Percentiles rank a stretch among this genome's conserved stretches.
These are phyloP conservation scores for Protea cynaroides DNA, from an alignment of 164 flowering plant species.

Conservation along the genomic window DNA sequence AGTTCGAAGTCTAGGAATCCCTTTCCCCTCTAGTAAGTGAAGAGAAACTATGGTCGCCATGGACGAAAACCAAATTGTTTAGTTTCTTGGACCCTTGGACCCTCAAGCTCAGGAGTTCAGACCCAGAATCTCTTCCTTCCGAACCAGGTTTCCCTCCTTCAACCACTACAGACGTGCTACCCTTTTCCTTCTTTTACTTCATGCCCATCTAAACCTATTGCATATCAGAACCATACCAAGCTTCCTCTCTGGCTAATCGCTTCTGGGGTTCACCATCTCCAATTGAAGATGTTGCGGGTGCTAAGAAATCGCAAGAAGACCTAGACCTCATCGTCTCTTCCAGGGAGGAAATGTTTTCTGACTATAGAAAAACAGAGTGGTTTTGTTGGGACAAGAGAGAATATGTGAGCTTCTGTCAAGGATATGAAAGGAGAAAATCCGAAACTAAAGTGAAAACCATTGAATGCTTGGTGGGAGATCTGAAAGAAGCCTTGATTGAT, in stretches of 20 bases:
- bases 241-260: constrained; percentile 41
- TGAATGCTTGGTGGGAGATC: no score
- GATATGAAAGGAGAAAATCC: no score
- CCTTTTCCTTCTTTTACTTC: constrained; percentile 19
- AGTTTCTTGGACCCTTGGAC: constrained; percentile 46
- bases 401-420: no score
- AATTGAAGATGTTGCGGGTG: constrained; percentile 5
- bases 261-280: constrained; percentile 42
- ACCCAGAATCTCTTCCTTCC: constrained; percentile 23
- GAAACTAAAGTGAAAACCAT: no score
- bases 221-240: constrained; percentile 72
- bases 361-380: no score
- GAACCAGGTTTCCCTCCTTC: constrained; percentile 18
- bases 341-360: no score
- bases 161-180: constrained; percentile 30
- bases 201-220: constrained; percentile 5
- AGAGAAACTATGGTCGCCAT: not conserved
- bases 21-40: not conserved
- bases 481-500: constrained; percentile 1
- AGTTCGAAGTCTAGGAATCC: no score
- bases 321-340: not conserved
- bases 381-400: no score
- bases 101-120: constrained; percentile 70
- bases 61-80: constrained; percentile 11
- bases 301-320: constrained; percentile 10